These are phyloP conservation scores for Zygoascus sp. DNA, from an alignment of 1,139 yeast species.

Conservation along the genomic window DNA sequence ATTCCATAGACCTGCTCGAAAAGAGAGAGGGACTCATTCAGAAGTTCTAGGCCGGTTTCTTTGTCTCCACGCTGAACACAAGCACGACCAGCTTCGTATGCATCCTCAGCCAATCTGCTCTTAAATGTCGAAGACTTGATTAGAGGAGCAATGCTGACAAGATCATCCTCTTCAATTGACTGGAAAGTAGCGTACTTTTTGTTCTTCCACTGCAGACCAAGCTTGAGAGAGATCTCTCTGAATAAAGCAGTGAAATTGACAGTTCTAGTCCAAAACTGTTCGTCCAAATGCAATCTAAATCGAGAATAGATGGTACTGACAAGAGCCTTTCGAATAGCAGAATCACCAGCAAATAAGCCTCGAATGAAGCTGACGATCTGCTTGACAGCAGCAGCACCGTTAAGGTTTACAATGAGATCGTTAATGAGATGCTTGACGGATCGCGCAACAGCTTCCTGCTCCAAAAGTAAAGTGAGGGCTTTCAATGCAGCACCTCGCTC, in stretches of 20 bases:
- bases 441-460: constrained; percentile 75
- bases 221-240: constrained; percentile 68
- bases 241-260: constrained; percentile 41
- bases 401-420: constrained; percentile 43
- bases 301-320: constrained; percentile 46
- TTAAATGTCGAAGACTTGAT: constrained; percentile 66
- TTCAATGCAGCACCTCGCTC: constrained; percentile 18
- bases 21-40: constrained; percentile 65
- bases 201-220: constrained; percentile 85
- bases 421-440: constrained; percentile 73
- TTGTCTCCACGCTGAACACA: constrained; percentile 32
- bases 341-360: constrained; percentile 45
- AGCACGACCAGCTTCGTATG: constrained; percentile 52
- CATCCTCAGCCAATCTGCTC: constrained; percentile 69
- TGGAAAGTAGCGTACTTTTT: constrained; percentile 45
- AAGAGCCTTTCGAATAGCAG: constrained; percentile 43
- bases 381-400: constrained; percentile 52
- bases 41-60: constrained; percentile 40
- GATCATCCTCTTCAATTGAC: constrained; percentile 45
- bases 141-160: constrained; percentile 65
- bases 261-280: constrained; percentile 42
- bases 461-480: constrained; percentile 46
- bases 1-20: constrained; percentile 82
- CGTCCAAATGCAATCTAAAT: constrained; percentile 57
- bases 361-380: constrained; percentile 71